Evolutionary conservation across 176 grass and related monocot species (phyloP).

Genomic region (Paspalum notatum): DNA sequence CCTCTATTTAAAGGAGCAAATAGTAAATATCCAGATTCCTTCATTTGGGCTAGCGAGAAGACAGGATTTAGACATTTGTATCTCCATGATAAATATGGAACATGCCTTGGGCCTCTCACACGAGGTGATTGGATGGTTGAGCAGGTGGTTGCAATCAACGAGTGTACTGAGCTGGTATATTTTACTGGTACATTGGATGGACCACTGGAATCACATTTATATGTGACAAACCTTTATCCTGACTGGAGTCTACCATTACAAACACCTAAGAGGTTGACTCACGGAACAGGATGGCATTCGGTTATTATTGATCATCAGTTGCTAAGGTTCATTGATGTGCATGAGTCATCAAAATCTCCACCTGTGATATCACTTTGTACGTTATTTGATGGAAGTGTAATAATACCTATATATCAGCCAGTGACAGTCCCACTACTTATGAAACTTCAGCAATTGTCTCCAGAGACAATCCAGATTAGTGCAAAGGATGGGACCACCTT

Average conservation of each 20-base stretch:
- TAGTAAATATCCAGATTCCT: slow-evolving; percentile 64
- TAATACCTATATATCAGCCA: slow-evolving; percentile 82
- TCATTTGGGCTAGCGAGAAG: slow-evolving; percentile 98
- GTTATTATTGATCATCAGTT: slow-evolving; percentile 97
- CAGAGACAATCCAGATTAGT: slow-evolving; percentile 80
- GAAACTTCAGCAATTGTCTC: slow-evolving; percentile 74
- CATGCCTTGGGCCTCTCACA: slow-evolving; percentile 82
- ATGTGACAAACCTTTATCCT: slow-evolving; percentile 73
- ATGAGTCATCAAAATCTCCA: slow-evolving; percentile 84
- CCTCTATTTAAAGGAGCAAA: slow-evolving; percentile 77
- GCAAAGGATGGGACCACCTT: slow-evolving; percentile 79
- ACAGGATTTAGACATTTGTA: slow-evolving; percentile 95
- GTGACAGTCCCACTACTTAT: slow-evolving; percentile 60
- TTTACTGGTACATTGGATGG: slow-evolving; percentile 90
- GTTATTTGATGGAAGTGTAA: slow-evolving; percentile 83
- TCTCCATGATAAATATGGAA: slow-evolving; percentile 76
- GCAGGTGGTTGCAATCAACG: slow-evolving; percentile 90
- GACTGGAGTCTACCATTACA: slow-evolving; percentile 75
- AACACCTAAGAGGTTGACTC: slow-evolving; percentile 80
- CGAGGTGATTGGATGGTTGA: slow-evolving; percentile 97
- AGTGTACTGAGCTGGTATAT: slow-evolving; percentile 80
- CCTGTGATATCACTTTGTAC: slow-evolving; percentile 81
- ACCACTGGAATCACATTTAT: slow-evolving; percentile 85
- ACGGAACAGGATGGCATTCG: slow-evolving; percentile 75
- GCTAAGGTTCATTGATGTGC: slow-evolving; percentile 89